Conservation (phyloP, 345 rosid species). For the Arabidopsis thaliana region TAIR10.1 NC_003074.8:19567501-19568000, state of each 20-base stretch:
- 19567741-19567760: too few species aligned
- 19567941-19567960: too few species aligned
- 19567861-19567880: not conserved
- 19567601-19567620: conserved; percentile 4
- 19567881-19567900: not conserved
- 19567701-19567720: not conserved
- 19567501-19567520: not conserved
- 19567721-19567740: not conserved
- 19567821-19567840: too few species aligned
- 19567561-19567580: conserved; percentile 31
- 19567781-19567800: too few species aligned
- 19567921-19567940: too few species aligned
- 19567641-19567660: not conserved
- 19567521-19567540: conserved; percentile 17
- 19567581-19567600: conserved; percentile 32
- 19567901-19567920: too few species aligned
- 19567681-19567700: too few species aligned
- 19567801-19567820: too few species aligned
- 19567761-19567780: too few species aligned
- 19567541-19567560: conserved; percentile 3
- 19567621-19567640: not conserved
- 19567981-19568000: not conserved
- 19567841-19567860: too few species aligned
- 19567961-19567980: not conserved
- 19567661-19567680: not conserved